A percentile compares a stretch with the other conserved stretches of the same genome.
phyloP scores from a whole-genome alignment of 108 stramenopile genomes.

The Aurantiochytrium sp. region DNA sequence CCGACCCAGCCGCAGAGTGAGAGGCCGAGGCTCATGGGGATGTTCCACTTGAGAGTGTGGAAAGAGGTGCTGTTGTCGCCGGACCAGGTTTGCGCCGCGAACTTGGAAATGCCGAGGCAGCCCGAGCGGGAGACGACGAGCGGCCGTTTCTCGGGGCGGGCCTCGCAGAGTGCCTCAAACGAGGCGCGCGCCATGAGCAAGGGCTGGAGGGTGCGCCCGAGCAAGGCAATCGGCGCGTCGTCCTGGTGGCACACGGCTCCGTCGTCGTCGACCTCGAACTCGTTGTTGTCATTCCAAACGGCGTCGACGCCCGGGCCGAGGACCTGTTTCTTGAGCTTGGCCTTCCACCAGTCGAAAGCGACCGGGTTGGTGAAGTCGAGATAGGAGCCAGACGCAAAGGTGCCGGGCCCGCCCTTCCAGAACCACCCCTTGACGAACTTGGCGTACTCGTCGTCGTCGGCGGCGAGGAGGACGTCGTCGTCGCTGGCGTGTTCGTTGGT shows the following conservation, averaged over 20 bases:
- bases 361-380: neutral
- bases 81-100: conserved; percentile 15
- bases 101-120: neutral
- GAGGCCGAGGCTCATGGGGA: conserved; percentile 25
- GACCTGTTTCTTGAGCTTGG: neutral
- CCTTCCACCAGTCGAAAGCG: conserved; percentile 7
- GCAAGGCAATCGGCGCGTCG: neutral
- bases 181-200: neutral
- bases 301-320: conserved; percentile 11
- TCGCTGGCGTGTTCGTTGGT: neutral
- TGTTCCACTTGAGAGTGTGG: conserved; percentile 25
- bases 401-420: conserved; percentile 29
- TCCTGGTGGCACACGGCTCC: neutral
- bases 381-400: conserved; percentile 21
- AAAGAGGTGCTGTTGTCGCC: conserved; percentile 19
- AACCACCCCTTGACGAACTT: neutral
- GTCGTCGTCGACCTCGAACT: neutral
- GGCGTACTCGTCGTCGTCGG: too few species aligned
- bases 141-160: neutral
- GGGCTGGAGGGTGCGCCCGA: neutral
- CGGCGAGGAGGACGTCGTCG: neutral
- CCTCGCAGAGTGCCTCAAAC: neutral
- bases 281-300: conserved; percentile 30
- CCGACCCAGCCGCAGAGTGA: neutral
- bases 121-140: conserved; percentile 24